Evolutionary conservation across 768 basidiomycete genomes (phyloP).

Genomic region (Boletus tylopilopsis): DNA sequence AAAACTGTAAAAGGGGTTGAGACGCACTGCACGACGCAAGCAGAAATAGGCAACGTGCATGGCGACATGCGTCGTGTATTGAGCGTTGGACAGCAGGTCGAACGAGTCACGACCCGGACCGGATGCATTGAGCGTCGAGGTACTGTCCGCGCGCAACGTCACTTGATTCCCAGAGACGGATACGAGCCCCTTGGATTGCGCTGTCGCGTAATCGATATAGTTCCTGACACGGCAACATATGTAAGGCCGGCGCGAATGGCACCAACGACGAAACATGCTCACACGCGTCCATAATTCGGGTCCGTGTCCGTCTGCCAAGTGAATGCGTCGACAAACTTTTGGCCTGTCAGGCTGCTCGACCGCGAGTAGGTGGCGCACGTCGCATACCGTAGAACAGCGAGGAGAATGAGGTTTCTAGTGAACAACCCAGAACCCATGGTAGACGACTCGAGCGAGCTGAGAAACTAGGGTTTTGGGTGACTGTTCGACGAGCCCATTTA

Average conservation of each 20-base stretch:
- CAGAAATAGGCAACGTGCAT: constrained; percentile 17
- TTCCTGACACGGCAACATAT: constrained; percentile 29
- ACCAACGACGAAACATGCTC: not conserved
- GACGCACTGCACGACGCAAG: not conserved
- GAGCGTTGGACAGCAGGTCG: constrained; percentile 25
- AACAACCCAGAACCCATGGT: constrained; percentile 1
- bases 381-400: not conserved
- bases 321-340: constrained; percentile 41
- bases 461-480: no score
- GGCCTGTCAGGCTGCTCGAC: constrained; percentile 46
- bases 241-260: no score
- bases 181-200: constrained; percentile 54
- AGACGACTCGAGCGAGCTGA: not conserved
- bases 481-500: constrained; percentile 1
- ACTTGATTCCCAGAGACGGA: constrained; percentile 44
- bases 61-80: constrained; percentile 34
- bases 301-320: constrained; percentile 23
- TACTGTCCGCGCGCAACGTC: constrained; percentile 34
- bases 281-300: constrained; percentile 31
- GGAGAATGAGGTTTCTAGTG: constrained; percentile 3
- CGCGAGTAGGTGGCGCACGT: constrained; percentile 44
- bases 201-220: constrained; percentile 47
- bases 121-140: constrained; percentile 25
- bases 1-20: constrained; percentile 19
- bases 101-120: constrained; percentile 37